Evolutionary conservation across 441 rosid genomes (phyloP), one percentile per base, ranked within the genome.

Genomic region (Pelargonium myrrhifolium): DNA sequence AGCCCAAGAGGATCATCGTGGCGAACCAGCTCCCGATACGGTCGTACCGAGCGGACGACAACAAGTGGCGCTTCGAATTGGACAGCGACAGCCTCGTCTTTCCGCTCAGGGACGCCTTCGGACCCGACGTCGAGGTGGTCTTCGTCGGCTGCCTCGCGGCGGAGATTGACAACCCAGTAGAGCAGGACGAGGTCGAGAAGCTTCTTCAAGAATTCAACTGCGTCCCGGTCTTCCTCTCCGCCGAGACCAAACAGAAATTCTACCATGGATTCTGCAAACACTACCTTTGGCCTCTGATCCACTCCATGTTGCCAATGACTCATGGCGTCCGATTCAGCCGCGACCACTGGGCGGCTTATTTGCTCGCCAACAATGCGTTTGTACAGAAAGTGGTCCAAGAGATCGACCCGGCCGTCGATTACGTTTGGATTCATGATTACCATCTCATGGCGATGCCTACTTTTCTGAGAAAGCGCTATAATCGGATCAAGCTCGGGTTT

Each of bases 231-330:
- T 90, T 87, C 71, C 72, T 90, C 71, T 75, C 87, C 9, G 35
- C 53, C 24, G 97, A 90, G n/a, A 42, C 82, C 76, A 72, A 75
- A 51, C 66, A 61, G 73, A 82, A 64, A 80, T 90, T 77, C 71
- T 90, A 90, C 22, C 97, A 90, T 47, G 97, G 97, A 0, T 88
- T 90, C 39, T 90, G 97, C 22, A 90, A 90, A 76, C 97, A 88
- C 75, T 88, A 88, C 69, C 85, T 90, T 6, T 90, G 97, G 97
- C 97, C 93, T 21, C 65, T 87, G 76, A 81, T 90, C 69, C 97
- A 90, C 68, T 90, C 88, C 69, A 82, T 84, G 77, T 28, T 85
- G 26, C 95, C 95, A 4, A 65, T 80, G 76, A 76, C 86, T 28
- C 77, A 82, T 39, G 84, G 88, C 12, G 86, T 80, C 1, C 79